A percentile compares a stretch with the other conserved stretches of the same genome.
phyloP scores from a whole-genome alignment of 129 eudicot species.

The Saposhnikovia divaricata region DNA sequence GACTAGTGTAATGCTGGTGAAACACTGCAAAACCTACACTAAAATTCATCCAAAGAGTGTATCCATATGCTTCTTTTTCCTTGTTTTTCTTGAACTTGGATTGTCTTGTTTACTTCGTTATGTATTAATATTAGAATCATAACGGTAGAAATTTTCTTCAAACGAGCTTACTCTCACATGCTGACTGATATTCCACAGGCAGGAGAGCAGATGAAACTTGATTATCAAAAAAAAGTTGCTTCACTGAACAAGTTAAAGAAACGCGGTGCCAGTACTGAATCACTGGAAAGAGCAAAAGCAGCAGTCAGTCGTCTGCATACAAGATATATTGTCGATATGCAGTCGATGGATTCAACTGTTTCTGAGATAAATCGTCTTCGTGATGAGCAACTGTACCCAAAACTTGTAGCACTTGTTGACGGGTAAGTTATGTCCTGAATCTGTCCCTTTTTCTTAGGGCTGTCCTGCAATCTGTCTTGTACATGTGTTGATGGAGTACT shows the following conservation, averaged over 20 bases:
- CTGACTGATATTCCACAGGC: conserved; percentile 51
- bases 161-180: conserved; percentile 3
- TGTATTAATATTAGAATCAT: too few relatives aligned
- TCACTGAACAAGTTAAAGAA: conserved; percentile 78
- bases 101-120: too few relatives aligned
- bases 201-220: conserved; percentile 87
- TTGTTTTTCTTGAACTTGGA: too few relatives aligned
- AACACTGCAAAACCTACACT: too few relatives aligned
- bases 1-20: too few relatives aligned
- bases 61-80: too few relatives aligned
- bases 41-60: too few relatives aligned
- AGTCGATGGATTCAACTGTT: conserved; percentile 97
- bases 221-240: conserved; percentile 81
- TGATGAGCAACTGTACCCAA: conserved; percentile 91
- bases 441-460: neutral
- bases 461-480: neutral
- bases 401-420: conserved; percentile 83
- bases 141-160: too few relatives aligned
- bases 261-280: conserved; percentile 65
- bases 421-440: conserved; percentile 47
- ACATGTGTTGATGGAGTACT: neutral
- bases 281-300: conserved; percentile 87
- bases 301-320: conserved; percentile 94
- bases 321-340: conserved; percentile 98
- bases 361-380: conserved; percentile 87